These are phyloP conservation scores for Penicillium griseofulvum DNA, from an alignment of 2,329 filamentous ascomycete species.

Conservation along the genomic window DNA sequence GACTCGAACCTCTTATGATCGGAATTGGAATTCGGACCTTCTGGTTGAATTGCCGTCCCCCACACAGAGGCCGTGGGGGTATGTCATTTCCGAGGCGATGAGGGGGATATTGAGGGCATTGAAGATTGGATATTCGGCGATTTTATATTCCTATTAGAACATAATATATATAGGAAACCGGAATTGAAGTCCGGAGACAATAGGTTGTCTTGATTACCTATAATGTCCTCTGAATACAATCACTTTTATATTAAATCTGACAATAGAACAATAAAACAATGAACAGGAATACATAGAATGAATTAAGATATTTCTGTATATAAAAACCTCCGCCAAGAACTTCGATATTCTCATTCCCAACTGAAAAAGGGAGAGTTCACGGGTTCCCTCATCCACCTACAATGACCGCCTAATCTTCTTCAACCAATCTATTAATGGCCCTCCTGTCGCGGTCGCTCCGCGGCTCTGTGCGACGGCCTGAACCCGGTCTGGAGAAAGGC, in stretches of 20 bases:
- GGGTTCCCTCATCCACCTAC: conserved; percentile 11
- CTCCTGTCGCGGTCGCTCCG: conserved; percentile 35
- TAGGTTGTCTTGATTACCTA: not conserved
- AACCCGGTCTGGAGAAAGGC: conserved; percentile 21
- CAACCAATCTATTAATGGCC: conserved; percentile 27
- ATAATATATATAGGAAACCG: no score
- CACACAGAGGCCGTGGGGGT: conserved; percentile 1
- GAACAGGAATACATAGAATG: no score
- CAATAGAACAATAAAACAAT: not conserved
- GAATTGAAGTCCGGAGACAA: not conserved
- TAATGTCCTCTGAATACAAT: not conserved
- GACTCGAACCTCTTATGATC: not conserved
- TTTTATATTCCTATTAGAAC: no score
- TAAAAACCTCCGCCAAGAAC: conserved; percentile 11
- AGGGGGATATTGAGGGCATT: not conserved
- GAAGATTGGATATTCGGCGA: no score
- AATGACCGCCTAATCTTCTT: conserved; percentile 16
- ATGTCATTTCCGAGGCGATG: not conserved
- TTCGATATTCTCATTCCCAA: conserved; percentile 2
- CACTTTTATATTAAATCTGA: not conserved
- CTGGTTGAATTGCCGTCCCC: conserved; percentile 1
- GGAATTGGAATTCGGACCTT: not conserved
- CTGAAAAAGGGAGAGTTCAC: not conserved
- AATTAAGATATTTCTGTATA: not conserved
- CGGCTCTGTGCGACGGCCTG: conserved; percentile 32